Evolutionary conservation across 495 filamentous ascomycete species (phyloP).

Genomic region (Saxophila tyrrhenica): DNA sequence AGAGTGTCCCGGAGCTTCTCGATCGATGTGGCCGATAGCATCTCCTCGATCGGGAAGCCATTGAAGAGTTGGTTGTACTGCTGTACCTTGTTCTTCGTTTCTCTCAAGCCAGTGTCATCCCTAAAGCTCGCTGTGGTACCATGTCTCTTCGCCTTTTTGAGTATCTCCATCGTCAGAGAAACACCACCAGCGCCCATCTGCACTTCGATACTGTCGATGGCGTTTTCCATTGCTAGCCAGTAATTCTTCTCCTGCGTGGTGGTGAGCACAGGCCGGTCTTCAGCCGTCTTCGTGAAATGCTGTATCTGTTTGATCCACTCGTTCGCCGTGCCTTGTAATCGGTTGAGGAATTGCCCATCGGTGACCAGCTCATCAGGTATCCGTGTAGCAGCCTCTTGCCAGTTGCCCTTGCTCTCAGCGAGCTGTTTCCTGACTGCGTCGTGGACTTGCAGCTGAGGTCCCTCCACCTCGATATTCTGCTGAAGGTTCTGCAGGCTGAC

Average conservation of each 20-base stretch:
- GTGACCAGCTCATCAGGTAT: constrained; percentile 60
- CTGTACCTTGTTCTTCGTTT: constrained; percentile 87
- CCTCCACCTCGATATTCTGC: constrained; percentile 96
- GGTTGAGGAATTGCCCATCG: constrained; percentile 87
- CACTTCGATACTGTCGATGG: constrained; percentile 76
- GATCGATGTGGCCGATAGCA: constrained; percentile 81
- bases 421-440: constrained; percentile 76
- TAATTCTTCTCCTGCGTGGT: constrained; percentile 97
- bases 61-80: constrained; percentile 98
- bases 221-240: constrained; percentile 91
- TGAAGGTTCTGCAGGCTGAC: constrained; percentile 80
- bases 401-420: constrained; percentile 52
- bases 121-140: constrained; percentile 92
- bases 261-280: constrained; percentile 76
- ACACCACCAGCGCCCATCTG: constrained; percentile 85
- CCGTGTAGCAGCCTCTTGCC: constrained; percentile 60
- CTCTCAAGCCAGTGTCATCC: constrained; percentile 87
- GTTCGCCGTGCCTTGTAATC: constrained; percentile 83
- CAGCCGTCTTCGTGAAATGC: constrained; percentile 86
- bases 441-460: constrained; percentile 71
- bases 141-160: constrained; percentile 91
- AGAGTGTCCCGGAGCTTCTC: constrained; percentile 85
- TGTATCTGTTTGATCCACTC: constrained; percentile 97
- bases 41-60: constrained; percentile 90
- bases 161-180: constrained; percentile 78